These are phyloP conservation scores for Sporothrix pseudoabietina DNA, from an alignment of 2,329 filamentous ascomycete species.

Conservation along the genomic window DNA sequence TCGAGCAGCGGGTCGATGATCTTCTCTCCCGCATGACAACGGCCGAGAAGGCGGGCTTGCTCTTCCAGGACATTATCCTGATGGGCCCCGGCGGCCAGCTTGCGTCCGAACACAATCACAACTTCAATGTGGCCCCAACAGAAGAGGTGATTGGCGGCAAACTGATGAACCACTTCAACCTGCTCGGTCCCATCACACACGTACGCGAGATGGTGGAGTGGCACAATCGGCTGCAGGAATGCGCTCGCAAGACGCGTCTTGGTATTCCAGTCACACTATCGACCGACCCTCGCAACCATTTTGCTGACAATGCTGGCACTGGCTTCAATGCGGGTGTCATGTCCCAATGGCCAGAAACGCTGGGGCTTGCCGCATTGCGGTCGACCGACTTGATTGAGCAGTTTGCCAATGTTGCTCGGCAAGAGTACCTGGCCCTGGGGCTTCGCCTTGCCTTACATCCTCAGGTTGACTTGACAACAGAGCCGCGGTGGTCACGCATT, in stretches of 20 bases:
- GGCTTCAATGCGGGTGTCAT: slow-evolving; percentile 49
- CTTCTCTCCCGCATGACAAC: not conserved
- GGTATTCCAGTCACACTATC: not conserved
- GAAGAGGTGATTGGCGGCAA: slow-evolving; percentile 30
- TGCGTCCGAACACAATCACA: not conserved
- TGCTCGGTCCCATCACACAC: not conserved
- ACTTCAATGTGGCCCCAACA: not conserved
- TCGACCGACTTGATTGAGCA: not conserved
- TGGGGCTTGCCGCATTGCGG: slow-evolving; percentile 46
- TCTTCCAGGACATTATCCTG: slow-evolving; percentile 17
- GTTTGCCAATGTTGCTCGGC: not conserved
- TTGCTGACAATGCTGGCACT: slow-evolving; percentile 44
- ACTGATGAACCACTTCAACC: not conserved
- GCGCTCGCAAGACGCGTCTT: not conserved
- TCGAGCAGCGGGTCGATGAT: not conserved
- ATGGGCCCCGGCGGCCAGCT: slow-evolving; percentile 6
- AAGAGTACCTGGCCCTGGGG: not conserved
- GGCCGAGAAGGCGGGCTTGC: slow-evolving; percentile 9
- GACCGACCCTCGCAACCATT: slow-evolving; percentile 43
- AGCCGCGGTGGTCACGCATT: not conserved
- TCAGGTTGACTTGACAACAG: not conserved
- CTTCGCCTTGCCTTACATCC: not conserved
- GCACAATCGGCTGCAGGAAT: not conserved
- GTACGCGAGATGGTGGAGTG: not conserved
- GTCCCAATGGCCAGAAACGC: slow-evolving; percentile 55